These are phyloP conservation scores for Omphalotus guepiniiformis DNA, from an alignment of 768 basidiomycete genomes.

Conservation along the genomic window DNA sequence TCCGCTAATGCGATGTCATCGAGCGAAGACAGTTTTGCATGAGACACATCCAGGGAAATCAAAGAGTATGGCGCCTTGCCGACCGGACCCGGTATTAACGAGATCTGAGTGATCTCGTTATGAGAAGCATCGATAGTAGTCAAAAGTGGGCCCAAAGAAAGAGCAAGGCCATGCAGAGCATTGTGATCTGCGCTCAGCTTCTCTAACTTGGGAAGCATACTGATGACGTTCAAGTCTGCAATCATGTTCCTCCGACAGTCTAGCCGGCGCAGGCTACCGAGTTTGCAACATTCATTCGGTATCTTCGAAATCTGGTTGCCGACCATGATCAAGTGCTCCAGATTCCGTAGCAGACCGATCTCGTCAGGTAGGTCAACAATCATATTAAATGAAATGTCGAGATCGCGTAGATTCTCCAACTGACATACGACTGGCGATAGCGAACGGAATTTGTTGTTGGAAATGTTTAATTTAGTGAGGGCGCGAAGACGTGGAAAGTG, in stretches of 20 bases:
- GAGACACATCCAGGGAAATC: conserved; percentile 78
- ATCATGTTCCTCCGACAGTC: conserved; percentile 88
- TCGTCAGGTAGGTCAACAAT: conserved; percentile 78
- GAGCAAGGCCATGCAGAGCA: conserved; percentile 71
- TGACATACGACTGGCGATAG: conserved; percentile 75
- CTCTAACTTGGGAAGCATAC: conserved; percentile 65
- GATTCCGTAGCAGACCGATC: conserved; percentile 61
- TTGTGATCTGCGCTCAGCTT: conserved; percentile 80
- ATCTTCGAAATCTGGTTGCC: conserved; percentile 78
- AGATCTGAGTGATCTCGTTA: conserved; percentile 86
- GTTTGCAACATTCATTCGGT: conserved; percentile 52
- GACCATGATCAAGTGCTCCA: conserved; percentile 77
- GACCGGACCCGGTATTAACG: conserved; percentile 49
- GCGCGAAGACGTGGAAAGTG: conserved; percentile 72
- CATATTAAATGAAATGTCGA: conserved; percentile 94
- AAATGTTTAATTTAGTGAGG: conserved; percentile 83
- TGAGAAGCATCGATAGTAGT: conserved; percentile 70
- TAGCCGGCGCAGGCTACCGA: conserved; percentile 61
- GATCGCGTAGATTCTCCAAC: conserved; percentile 69
- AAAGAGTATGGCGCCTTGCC: conserved; percentile 48
- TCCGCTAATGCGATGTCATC: conserved; percentile 71
- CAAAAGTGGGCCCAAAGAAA: conserved; percentile 66
- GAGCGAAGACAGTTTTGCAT: conserved; percentile 82
- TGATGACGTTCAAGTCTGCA: conserved; percentile 65
- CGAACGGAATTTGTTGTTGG: conserved; percentile 86